Conservation (phyloP, 2,329 filamentous ascomycete species). For the Hypoxylon sp. region DNA sequence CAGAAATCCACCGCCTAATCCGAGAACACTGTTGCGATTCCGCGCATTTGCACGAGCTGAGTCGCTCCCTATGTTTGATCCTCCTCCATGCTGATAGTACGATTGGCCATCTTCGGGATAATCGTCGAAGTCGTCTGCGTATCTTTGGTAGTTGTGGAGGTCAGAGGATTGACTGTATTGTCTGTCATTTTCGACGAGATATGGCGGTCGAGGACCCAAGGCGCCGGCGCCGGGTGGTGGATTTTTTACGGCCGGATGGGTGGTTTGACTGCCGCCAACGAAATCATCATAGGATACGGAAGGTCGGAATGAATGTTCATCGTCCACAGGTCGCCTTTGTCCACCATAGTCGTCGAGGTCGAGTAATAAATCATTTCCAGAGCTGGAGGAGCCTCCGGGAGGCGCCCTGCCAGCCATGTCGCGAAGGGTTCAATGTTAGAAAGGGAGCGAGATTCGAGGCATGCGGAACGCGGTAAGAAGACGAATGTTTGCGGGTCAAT, state of each 20-base stretch:
- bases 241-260: conserved; percentile 63
- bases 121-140: conserved; percentile 90
- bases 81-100: conserved; percentile 83
- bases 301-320: conserved; percentile 81
- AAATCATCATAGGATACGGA: conserved; percentile 97
- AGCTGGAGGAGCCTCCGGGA: conserved; percentile 64
- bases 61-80: conserved; percentile 60
- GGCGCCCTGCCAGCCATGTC: conserved; percentile 74
- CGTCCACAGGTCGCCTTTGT: conserved; percentile 82
- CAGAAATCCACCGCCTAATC: conserved; percentile 87
- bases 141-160: conserved; percentile 89
- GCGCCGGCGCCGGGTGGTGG: conserved; percentile 51
- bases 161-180: conserved; percentile 83
- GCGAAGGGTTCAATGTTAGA: conserved; percentile 58
- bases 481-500: conserved; percentile 22
- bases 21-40: conserved; percentile 90
- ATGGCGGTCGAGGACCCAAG: conserved; percentile 58
- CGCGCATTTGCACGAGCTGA: conserved; percentile 69
- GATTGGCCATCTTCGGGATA: conserved; percentile 83
- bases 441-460: conserved; percentile 50
- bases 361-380: conserved; percentile 74
- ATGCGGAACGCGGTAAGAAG: conserved; percentile 51
- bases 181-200: conserved; percentile 59
- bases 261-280: conserved; percentile 76
- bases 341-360: conserved; percentile 84